Conservation (phyloP, 768 basidiomycete genomes). For the Crassisporium funariophilum region DNA sequence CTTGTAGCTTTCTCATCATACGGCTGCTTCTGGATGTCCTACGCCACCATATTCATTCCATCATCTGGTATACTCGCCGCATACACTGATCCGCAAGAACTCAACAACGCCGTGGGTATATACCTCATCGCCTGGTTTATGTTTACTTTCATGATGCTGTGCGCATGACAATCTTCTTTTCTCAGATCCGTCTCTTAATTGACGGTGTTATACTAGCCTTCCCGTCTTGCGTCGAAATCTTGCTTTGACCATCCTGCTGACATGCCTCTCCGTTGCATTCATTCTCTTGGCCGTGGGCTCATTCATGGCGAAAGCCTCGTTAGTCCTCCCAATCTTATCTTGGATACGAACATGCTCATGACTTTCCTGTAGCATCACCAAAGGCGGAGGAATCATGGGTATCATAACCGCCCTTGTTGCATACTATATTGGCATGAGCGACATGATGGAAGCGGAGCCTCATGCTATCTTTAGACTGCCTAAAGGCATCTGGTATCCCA, state of each 20-base stretch:
- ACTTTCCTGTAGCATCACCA: constrained; percentile 28
- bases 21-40: constrained; percentile 83
- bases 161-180: constrained; percentile 24
- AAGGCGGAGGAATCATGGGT: constrained; percentile 43
- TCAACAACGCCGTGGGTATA: constrained; percentile 63
- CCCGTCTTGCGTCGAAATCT: constrained; percentile 27
- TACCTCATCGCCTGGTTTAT: constrained; percentile 71
- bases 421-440: constrained; percentile 46
- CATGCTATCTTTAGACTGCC: constrained; percentile 38
- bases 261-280: constrained; percentile 25
- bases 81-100: constrained; percentile 44
- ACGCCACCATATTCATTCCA: constrained; percentile 67
- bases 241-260: constrained; percentile 29
- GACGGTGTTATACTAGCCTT: too few species aligned
- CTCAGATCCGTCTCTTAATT: neutral
- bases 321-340: constrained; percentile 12
- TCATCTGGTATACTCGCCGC: constrained; percentile 57
- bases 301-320: constrained; percentile 32
- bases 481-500: constrained; percentile 29
- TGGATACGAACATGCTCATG: neutral
- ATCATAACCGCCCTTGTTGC: constrained; percentile 44
- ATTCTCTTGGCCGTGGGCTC: constrained; percentile 29
- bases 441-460: constrained; percentile 40
- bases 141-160: constrained; percentile 66
- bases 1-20: constrained; percentile 67